Evolutionary conservation across 2,329 filamentous ascomycete species (phyloP).

Genomic region (Alternaria brassicae): DNA sequence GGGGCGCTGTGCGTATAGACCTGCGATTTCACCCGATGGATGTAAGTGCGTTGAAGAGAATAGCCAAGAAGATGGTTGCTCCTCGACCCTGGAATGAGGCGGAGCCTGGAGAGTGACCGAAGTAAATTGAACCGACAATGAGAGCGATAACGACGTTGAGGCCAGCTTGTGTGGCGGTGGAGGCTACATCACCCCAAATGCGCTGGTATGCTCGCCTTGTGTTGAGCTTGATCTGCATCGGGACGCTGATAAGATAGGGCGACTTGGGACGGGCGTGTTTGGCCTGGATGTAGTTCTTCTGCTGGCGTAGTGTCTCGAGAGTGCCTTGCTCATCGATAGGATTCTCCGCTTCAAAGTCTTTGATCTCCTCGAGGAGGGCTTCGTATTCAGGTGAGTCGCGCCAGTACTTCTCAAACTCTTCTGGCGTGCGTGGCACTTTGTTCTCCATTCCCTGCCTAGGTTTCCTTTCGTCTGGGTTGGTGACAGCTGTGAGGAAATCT

Average conservation of each 20-base stretch:
- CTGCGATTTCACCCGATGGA: slow-evolving; percentile 62
- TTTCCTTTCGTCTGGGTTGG: slow-evolving; percentile 56
- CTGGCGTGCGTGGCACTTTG: slow-evolving; percentile 56
- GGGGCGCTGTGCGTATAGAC: slow-evolving; percentile 79
- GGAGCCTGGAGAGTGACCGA: slow-evolving; percentile 58
- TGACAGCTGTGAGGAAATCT: slow-evolving; percentile 80
- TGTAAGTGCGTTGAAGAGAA: slow-evolving; percentile 66
- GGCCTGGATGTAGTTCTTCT: slow-evolving; percentile 61
- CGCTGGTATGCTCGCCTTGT: slow-evolving; percentile 44
- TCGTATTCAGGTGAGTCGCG: slow-evolving; percentile 58
- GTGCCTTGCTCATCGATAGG: slow-evolving; percentile 52
- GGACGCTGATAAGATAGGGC: slow-evolving; percentile 64
- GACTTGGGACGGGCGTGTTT: slow-evolving; percentile 63
- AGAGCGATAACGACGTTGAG: slow-evolving; percentile 64
- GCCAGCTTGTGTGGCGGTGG: slow-evolving; percentile 47
- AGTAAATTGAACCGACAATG: slow-evolving; percentile 69
- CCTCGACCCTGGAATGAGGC: slow-evolving; percentile 63
- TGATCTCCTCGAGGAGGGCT: slow-evolving; percentile 58
- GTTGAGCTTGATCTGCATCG: slow-evolving; percentile 52
- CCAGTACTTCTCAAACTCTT: slow-evolving; percentile 61
- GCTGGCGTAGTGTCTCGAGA: slow-evolving; percentile 46
- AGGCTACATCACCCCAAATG: slow-evolving; percentile 44
- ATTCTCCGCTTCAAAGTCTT: slow-evolving; percentile 57
- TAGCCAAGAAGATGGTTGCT: slow-evolving; percentile 66
- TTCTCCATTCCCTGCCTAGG: slow-evolving; percentile 53